Percentiles rank a stretch among this genome's conserved stretches.
phyloP scores from a whole-genome alignment of 352 stramenopile species.

The Globisporangium megalacanthum region DNA sequence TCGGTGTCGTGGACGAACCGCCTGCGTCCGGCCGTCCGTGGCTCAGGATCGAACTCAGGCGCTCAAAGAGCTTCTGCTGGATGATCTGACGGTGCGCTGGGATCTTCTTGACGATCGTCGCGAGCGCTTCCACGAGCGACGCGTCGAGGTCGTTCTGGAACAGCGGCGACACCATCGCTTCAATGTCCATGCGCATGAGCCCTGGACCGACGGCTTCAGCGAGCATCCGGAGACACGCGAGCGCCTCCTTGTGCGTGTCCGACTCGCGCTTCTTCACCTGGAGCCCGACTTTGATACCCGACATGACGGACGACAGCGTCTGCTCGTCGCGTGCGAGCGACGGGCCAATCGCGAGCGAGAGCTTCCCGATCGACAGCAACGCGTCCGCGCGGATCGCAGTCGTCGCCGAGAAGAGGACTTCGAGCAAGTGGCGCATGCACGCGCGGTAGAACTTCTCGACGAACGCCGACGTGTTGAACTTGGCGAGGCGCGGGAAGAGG shows the following conservation, averaged over 20 bases:
- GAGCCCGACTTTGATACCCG: constrained; percentile 79
- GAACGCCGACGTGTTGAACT: constrained; percentile 87
- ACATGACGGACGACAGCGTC: constrained; percentile 78
- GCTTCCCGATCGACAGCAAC: constrained; percentile 80
- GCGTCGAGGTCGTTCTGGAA: constrained; percentile 84
- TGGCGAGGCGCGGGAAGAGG: constrained; percentile 77
- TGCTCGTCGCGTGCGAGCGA: constrained; percentile 74
- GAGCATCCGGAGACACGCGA: constrained; percentile 80
- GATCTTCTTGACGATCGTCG: constrained; percentile 83
- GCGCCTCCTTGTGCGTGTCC: constrained; percentile 80
- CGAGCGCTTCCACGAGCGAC: constrained; percentile 76
- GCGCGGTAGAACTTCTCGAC: constrained; percentile 77
- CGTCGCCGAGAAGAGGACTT: constrained; percentile 75
- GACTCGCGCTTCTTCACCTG: constrained; percentile 81
- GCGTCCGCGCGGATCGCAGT: constrained; percentile 74
- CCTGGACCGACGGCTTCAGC: constrained; percentile 67
- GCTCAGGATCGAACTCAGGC: constrained; percentile 69
- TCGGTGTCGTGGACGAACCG: constrained; percentile 43
- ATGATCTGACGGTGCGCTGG: constrained; percentile 68
- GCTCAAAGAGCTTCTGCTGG: constrained; percentile 80
- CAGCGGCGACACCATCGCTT: constrained; percentile 70
- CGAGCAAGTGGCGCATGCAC: constrained; percentile 81
- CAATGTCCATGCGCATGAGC: constrained; percentile 74
- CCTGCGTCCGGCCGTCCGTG: constrained; percentile 35
- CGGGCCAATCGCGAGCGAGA: constrained; percentile 74